Evolutionary conservation across 108 stramenopile genomes (phyloP).

Genomic region (Fragilariopsis cylindrus): DNA sequence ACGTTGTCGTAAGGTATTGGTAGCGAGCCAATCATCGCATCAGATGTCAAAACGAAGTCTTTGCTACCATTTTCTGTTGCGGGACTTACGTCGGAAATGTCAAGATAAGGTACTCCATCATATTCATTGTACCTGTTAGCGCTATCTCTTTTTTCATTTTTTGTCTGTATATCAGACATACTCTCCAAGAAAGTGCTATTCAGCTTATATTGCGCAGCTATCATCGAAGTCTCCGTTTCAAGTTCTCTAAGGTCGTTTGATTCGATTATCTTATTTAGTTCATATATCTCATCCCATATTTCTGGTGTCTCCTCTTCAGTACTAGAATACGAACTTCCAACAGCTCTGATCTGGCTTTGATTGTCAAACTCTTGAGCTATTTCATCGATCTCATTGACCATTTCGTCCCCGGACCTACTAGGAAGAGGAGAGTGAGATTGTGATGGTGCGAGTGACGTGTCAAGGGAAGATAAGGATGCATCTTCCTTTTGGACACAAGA

Average conservation of each 20-base stretch:
- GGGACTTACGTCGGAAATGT: neutral
- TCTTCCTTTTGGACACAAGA: too few species aligned
- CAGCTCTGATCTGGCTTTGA: too few species aligned
- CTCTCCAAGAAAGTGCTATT: conserved; percentile 13
- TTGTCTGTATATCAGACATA: conserved; percentile 8
- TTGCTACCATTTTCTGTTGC: conserved; percentile 9
- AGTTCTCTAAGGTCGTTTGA: conserved; percentile 6
- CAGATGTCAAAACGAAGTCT: neutral
- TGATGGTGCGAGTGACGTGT: too few species aligned
- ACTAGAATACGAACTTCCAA: too few species aligned
- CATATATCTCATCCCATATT: neutral
- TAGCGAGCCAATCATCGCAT: neutral
- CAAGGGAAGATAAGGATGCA: too few species aligned
- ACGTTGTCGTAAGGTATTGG: neutral
- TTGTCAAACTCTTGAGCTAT: too few species aligned
- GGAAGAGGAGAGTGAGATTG: too few species aligned
- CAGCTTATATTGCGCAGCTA: conserved; percentile 9
- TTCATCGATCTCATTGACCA: too few species aligned
- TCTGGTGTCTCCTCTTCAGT: neutral
- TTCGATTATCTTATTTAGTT: conserved; percentile 12
- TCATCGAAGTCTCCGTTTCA: neutral
- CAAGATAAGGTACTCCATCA: neutral
- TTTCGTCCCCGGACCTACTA: too few species aligned
- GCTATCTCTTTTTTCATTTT: neutral
- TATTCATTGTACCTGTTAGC: neutral